Evolutionary conservation across 2,329 filamentous ascomycete genomes (phyloP).

Genomic region (Gnomoniopsis sp.): DNA sequence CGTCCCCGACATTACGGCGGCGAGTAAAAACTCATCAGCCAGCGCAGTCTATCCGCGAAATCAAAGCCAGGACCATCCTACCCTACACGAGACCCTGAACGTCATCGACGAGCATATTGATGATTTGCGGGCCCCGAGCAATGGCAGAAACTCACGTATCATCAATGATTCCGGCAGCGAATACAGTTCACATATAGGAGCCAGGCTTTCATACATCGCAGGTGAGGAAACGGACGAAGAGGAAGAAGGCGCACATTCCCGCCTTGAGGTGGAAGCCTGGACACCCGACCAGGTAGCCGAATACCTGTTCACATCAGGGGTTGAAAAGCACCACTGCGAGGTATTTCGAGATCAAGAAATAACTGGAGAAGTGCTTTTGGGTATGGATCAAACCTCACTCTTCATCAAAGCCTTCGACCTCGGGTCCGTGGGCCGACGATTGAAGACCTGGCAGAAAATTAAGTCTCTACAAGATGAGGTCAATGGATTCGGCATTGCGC

Average conservation of each 20-base stretch:
- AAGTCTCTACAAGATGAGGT: conserved; percentile 88
- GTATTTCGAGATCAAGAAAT: conserved; percentile 97
- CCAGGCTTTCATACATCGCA: conserved; percentile 84
- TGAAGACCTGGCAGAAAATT: conserved; percentile 97
- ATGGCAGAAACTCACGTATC: conserved; percentile 45
- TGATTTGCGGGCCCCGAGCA: conserved; percentile 61
- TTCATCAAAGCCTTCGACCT: conserved; percentile 95
- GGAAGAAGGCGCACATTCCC: conserved; percentile 66
- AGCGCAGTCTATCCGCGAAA: conserved; percentile 18
- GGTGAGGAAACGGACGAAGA: conserved; percentile 96
- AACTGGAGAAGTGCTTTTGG: conserved; percentile 84
- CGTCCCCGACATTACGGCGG: conserved; percentile 20
- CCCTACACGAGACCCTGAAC: conserved; percentile 90
- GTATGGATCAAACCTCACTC: conserved; percentile 92
- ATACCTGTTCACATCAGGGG: conserved; percentile 78
- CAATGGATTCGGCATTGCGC: conserved; percentile 46
- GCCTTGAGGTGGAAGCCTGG: conserved; percentile 76
- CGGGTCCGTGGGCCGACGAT: conserved; percentile 80
- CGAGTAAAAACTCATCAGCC: conserved; percentile 21
- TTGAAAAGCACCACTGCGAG: conserved; percentile 87
- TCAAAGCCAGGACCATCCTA: conserved; percentile 61
- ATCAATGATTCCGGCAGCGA: conserved; percentile 81
- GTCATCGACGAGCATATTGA: conserved; percentile 98
- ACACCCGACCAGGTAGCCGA: conserved; percentile 79
- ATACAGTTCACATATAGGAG: conserved; percentile 76